phyloP scores from a whole-genome alignment of 805 yeast species.

The Saccharomycopsis capsularis region DNA sequence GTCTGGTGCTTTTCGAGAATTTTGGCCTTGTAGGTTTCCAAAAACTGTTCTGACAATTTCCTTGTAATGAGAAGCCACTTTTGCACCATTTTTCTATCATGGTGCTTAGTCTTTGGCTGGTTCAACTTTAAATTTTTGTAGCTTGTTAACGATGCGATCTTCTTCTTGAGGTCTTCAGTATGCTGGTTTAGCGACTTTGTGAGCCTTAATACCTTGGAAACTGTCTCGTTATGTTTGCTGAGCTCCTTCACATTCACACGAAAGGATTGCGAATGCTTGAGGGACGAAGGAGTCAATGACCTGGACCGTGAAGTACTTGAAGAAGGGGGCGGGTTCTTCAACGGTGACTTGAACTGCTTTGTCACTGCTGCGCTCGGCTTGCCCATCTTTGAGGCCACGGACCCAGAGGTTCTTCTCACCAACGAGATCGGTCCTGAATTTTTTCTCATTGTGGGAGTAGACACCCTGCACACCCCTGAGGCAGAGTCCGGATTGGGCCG shows the following conservation, averaged over 20 bases:
- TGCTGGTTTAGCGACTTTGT: neutral
- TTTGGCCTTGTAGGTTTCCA: constrained; percentile 9
- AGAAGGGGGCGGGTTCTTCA: constrained; percentile 8
- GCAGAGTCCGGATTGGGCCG: no score
- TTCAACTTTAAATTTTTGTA: constrained; percentile 14
- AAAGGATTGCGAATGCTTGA: neutral
- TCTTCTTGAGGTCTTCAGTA: constrained; percentile 5
- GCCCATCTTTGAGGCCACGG: no score
- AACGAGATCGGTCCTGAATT: neutral
- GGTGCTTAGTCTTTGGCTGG: neutral
- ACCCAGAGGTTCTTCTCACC: neutral
- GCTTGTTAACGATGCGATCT: constrained; percentile 8
- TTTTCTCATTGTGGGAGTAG: no score
- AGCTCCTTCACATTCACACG: neutral
- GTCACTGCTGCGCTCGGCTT: no score
- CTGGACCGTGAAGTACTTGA: neutral
- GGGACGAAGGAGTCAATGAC: neutral
- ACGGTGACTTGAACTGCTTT: constrained; percentile 16
- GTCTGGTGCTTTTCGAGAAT: constrained; percentile 16
- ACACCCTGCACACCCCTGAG: no score
- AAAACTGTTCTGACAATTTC: constrained; percentile 4
- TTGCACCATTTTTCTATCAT: constrained; percentile 11
- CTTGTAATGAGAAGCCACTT: constrained; percentile 14
- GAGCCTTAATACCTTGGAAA: neutral
- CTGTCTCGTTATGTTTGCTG: neutral